Evolutionary conservation across 129 eudicot genomes (phyloP).

Genomic region (Chrysanthemum makinoi): DNA sequence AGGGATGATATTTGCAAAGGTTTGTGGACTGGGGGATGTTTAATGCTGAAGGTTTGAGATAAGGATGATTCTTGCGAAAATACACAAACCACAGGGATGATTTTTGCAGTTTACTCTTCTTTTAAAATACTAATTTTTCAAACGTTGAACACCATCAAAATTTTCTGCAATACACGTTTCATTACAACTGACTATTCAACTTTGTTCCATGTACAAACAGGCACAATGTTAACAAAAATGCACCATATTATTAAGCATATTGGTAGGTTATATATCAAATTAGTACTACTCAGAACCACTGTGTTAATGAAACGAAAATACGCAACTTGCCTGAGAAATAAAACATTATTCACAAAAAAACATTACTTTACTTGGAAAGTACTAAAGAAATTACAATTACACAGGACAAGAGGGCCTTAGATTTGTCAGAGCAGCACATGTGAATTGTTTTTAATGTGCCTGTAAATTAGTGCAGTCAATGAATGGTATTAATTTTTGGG

Average conservation of each 20-base stretch:
- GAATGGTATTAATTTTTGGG: background rate
- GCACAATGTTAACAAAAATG: too few species aligned
- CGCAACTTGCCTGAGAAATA: background rate
- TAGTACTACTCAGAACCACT: background rate
- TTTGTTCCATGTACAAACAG: too few species aligned
- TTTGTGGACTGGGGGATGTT: too few species aligned
- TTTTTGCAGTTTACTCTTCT: too few species aligned
- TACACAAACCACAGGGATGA: too few species aligned
- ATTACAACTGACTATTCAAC: too few species aligned
- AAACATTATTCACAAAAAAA: background rate
- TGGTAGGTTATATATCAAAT: background rate
- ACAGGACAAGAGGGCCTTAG: background rate
- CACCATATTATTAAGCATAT: too few species aligned
- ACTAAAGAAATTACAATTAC: slow-evolving; percentile 6
- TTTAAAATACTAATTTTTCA: too few species aligned
- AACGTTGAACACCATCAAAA: background rate
- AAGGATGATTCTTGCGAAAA: too few species aligned
- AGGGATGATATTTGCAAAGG: too few species aligned
- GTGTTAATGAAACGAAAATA: background rate
- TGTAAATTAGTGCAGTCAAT: background rate
- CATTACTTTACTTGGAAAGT: background rate
- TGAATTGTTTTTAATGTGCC: background rate
- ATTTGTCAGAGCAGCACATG: slow-evolving; percentile 27
- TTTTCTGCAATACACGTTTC: too few species aligned
- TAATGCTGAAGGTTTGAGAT: too few species aligned